Percentiles rank a stretch among this genome's conserved stretches.
Evolutionary conservation across 2,329 filamentous ascomycete species (phyloP).

Genomic region (Aspergillus hortae): DNA sequence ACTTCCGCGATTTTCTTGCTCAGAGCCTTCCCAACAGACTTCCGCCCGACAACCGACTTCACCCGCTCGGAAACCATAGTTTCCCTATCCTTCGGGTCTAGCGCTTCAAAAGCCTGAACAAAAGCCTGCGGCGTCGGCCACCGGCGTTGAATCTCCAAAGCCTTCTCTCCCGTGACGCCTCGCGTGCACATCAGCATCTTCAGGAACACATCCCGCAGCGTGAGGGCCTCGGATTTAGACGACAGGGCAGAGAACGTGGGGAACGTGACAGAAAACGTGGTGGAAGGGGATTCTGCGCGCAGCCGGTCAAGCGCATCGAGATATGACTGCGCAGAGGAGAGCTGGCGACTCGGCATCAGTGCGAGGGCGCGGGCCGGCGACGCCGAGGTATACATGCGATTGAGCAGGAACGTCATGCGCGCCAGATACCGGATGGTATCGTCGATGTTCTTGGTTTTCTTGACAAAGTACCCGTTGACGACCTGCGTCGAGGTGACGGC

Average conservation of each 20-base stretch:
- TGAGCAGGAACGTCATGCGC: conserved; percentile 66
- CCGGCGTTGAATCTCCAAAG: conserved; percentile 72
- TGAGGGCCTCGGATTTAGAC: conserved; percentile 72
- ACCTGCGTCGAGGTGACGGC: conserved; percentile 75
- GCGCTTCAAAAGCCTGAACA: conserved; percentile 63
- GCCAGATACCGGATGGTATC: conserved; percentile 74
- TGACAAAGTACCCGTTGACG: conserved; percentile 74
- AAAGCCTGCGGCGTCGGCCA: conserved; percentile 73
- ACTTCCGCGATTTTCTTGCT: conserved; percentile 69
- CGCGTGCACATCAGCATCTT: conserved; percentile 84
- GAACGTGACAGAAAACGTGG: conserved; percentile 63
- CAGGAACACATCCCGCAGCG: conserved; percentile 69
- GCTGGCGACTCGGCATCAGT: conserved; percentile 61
- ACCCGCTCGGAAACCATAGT: conserved; percentile 59
- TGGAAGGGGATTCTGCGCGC: conserved; percentile 45
- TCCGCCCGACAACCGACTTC: conserved; percentile 59
- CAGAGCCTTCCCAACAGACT: conserved; percentile 63
- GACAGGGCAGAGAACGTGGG: conserved; percentile 67
- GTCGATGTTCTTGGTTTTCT: conserved; percentile 70
- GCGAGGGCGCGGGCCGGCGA: conserved; percentile 39
- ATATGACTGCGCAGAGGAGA: conserved; percentile 64
- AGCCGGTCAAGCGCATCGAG: conserved; percentile 61
- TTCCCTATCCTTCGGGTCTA: conserved; percentile 52
- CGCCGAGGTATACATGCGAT: conserved; percentile 53
- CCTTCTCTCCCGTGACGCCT: conserved; percentile 73